Percentiles rank a stretch among this genome's conserved stretches.
phyloP scores from a whole-genome alignment of 805 yeast genomes.

The Lipomyces spencermartinsiae region DNA sequence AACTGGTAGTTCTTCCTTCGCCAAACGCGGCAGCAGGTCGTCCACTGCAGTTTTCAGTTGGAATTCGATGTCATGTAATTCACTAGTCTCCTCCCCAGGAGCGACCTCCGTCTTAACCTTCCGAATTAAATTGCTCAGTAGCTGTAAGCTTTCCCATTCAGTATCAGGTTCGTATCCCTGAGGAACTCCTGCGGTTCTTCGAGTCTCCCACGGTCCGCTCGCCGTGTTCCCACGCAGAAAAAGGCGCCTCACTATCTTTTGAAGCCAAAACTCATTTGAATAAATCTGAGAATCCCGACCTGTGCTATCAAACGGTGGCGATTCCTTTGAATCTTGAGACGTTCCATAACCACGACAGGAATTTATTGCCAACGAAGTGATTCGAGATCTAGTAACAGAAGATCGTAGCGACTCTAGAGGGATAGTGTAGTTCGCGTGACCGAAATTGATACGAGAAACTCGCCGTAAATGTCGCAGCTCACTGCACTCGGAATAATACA shows the following conservation, averaged over 20 bases:
- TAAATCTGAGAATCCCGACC: background rate
- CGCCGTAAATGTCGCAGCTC: background rate
- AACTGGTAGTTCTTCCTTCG: slow-evolving; percentile 26
- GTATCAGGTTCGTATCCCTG: slow-evolving; percentile 32
- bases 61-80: slow-evolving; percentile 22
- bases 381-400: background rate
- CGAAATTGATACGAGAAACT: background rate
- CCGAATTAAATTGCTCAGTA: slow-evolving; percentile 30
- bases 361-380: background rate
- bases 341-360: background rate
- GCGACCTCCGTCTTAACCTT: slow-evolving; percentile 24
- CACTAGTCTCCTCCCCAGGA: slow-evolving; percentile 8
- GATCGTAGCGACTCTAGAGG: background rate
- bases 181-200: slow-evolving; percentile 9
- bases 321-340: background rate
- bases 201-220: slow-evolving; percentile 16
- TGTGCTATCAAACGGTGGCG: background rate
- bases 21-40: slow-evolving; percentile 15
- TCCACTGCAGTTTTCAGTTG: slow-evolving; percentile 29
- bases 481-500: background rate
- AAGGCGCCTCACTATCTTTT: background rate
- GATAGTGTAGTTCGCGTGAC: background rate
- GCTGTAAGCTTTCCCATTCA: slow-evolving; percentile 36
- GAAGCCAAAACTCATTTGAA: background rate
- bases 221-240: background rate